Base-by-base conservation (phyloP, 371 early-diverging fungal genomes). In the Parasitella parasitica region DNA sequence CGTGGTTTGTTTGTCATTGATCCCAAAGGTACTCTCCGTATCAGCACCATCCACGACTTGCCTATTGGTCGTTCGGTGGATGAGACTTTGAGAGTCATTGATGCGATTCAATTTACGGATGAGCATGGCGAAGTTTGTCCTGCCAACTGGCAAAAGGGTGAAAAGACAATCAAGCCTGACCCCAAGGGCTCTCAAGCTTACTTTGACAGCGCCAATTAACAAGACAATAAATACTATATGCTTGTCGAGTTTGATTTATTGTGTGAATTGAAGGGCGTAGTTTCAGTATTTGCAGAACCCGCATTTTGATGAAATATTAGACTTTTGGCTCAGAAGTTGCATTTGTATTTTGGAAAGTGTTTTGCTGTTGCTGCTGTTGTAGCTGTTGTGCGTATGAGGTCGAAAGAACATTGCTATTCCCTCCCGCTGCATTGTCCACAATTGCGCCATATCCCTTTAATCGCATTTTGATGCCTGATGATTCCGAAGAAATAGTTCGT, bases 1-100 rank as follows among this genome's bases (percentile, higher is more conserved):
- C 90, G 94, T 63, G 94, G 92, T 59, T 82, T 91, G 48, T 96
- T 97, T 72, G 90, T 99, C 70, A 94, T 99, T 61, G 97, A 97
- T 73, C 94, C 94, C 34, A 88, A 94, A 70, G 88, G 89, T 61
- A 86, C 81, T 56, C 85, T 97, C 50, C 89, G 92, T 60, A 68
- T 67, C 32, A 60, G 77, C 50, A 77, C 70, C 57, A 67, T 81
- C 32, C 72, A 89, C 63, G 92, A 96, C 69, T 79, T 94, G 64
- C 91, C 89, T 50, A 89, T 99, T 64, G 99, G 99, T 59, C 88
- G 99, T 70, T 90, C 89, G 28, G 94, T 97, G 51, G 92, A 95
- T 70, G 99, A 99, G 80, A 86, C 92, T 30, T 72, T 99, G 53
- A 92, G 99, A 71, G 82, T 98, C 15, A 78, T 99, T 57, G 90